Conservation (phyloP, 1,284 basidiomycete species). For the Stygiomarasmius scandens region DNA sequence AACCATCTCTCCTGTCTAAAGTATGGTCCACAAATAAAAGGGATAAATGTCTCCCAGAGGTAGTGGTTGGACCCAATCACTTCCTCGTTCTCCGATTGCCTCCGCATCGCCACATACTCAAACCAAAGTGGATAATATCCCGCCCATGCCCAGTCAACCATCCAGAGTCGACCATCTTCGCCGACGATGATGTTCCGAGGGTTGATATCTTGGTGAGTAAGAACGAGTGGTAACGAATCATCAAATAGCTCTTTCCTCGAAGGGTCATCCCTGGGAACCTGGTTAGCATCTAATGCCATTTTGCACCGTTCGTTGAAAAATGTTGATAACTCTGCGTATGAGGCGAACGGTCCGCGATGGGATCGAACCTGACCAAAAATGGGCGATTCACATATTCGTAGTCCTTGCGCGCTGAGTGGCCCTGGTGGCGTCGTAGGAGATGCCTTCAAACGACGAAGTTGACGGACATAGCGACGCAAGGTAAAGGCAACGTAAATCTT, state of each 20-base stretch:
- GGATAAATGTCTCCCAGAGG: background rate
- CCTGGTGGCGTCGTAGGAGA: background rate
- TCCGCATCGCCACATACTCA: constrained; percentile 15
- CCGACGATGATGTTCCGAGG: constrained; percentile 26
- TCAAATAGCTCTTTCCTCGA: background rate
- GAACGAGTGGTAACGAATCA: constrained; percentile 16
- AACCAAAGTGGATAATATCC: constrained; percentile 28
- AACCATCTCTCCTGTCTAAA: background rate
- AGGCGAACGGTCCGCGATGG: background rate
- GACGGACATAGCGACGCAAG: constrained; percentile 29
- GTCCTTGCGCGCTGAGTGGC: background rate
- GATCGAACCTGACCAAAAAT: background rate
- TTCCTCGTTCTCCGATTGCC: background rate
- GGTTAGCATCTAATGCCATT: background rate
- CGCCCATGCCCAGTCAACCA: constrained; percentile 27
- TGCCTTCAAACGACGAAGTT: constrained; percentile 26
- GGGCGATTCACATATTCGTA: background rate
- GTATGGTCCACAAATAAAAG: constrained; percentile 1
- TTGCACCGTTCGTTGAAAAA: background rate
- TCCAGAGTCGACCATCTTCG: constrained; percentile 23
- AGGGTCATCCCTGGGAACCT: background rate
- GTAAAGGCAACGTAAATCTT: constrained; percentile 29
- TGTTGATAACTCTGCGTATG: background rate
- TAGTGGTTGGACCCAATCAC: background rate
- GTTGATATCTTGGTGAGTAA: constrained; percentile 26